A percentile compares a stretch with the other conserved stretches of the same genome.
Evolutionary conservation across 768 basidiomycete species (phyloP).

Genomic region (Russula olivacea): DNA sequence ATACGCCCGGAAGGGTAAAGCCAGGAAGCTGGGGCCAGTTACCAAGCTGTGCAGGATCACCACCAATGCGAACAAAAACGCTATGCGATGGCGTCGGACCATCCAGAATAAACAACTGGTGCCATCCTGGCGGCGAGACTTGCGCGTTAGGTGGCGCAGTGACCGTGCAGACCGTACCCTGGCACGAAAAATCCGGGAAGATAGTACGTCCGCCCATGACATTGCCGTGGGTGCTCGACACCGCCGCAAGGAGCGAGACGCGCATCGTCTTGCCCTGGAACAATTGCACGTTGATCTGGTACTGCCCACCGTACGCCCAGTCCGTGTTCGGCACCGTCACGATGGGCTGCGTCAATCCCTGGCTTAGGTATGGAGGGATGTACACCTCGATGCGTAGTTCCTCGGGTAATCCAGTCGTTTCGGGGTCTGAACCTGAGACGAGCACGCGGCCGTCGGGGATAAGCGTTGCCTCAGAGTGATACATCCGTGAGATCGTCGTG

Average conservation of each 20-base stretch:
- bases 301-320: constrained; percentile 52
- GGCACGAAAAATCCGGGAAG: constrained; percentile 66
- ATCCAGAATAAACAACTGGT: constrained; percentile 69
- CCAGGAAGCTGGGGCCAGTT: constrained; percentile 69
- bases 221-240: constrained; percentile 74
- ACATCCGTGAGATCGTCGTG: constrained; percentile 69
- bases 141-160: constrained; percentile 65
- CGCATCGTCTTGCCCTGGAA: constrained; percentile 43
- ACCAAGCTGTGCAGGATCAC: constrained; percentile 65
- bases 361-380: constrained; percentile 77
- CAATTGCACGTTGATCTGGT: constrained; percentile 44
- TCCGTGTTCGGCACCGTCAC: constrained; percentile 55
- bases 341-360: constrained; percentile 55
- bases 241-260: constrained; percentile 63
- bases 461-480: constrained; percentile 72
- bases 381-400: constrained; percentile 79
- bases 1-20: constrained; percentile 61
- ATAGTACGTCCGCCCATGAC: constrained; percentile 65
- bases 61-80: constrained; percentile 71
- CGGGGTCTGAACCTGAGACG: constrained; percentile 70
- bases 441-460: constrained; percentile 71
- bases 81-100: constrained; percentile 75
- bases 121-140: constrained; percentile 71
- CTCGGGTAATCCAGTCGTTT: constrained; percentile 56
- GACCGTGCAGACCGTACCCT: constrained; percentile 69